Evolutionary conservation across 2,329 filamentous ascomycete genomes (phyloP).

Genomic region (Aspergillus calidoustus): DNA sequence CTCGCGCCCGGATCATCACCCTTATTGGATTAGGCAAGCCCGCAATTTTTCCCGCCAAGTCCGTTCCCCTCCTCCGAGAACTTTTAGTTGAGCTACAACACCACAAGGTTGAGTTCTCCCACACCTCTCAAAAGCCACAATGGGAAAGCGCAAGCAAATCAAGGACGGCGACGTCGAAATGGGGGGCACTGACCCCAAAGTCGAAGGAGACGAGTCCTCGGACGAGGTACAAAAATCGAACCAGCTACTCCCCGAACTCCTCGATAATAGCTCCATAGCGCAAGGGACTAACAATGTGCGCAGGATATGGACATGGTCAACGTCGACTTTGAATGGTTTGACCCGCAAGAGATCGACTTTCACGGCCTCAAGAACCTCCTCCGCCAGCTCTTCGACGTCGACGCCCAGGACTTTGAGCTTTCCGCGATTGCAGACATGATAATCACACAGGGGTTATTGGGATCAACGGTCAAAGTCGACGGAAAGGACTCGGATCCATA

Average conservation of each 20-base stretch:
- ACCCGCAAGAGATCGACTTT: constrained; percentile 91
- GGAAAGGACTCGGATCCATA: constrained; percentile 91
- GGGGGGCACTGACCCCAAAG: constrained; percentile 47
- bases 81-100: neutral
- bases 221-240: constrained; percentile 41
- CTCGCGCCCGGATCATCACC: neutral
- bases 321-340: constrained; percentile 99
- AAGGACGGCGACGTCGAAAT: constrained; percentile 52
- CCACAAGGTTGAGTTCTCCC: neutral
- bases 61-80: neutral
- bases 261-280: constrained; percentile 6
- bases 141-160: constrained; percentile 58
- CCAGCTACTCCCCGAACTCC: constrained; percentile 5
- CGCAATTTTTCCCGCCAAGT: constrained; percentile 8
- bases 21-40: constrained; percentile 7
- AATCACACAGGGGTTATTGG: constrained; percentile 81
- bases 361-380: constrained; percentile 90
- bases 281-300: neutral
- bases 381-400: constrained; percentile 89
- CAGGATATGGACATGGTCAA: constrained; percentile 91
- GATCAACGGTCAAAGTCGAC: constrained; percentile 96
- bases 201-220: constrained; percentile 40
- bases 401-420: constrained; percentile 83
- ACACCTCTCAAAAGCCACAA: constrained; percentile 35
- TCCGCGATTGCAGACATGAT: constrained; percentile 86